A percentile compares a stretch with the other conserved stretches of the same genome.
Evolutionary conservation across 345 rosid species (phyloP).

Genomic region (Combretum micranthum): DNA sequence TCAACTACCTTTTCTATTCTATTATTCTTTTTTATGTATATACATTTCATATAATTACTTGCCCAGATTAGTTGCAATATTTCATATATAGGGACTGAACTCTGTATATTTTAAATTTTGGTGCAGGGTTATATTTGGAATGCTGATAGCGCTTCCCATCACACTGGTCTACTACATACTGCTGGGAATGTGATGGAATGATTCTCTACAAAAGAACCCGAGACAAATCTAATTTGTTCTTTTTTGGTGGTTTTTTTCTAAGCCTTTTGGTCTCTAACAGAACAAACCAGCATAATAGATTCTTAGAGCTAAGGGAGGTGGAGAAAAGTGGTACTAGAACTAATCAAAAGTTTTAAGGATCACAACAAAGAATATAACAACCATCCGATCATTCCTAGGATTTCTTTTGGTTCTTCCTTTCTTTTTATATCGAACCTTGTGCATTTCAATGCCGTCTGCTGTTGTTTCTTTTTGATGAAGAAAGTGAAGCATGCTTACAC

Average conservation of each 20-base stretch:
- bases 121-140: slow-evolving; percentile 56
- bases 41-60: background rate
- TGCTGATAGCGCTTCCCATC: slow-evolving; percentile 49
- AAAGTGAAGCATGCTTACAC: slow-evolving; percentile 11
- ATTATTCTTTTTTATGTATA: background rate
- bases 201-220: too few relatives aligned
- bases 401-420: too few relatives aligned
- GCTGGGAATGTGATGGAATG: slow-evolving; percentile 31
- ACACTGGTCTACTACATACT: slow-evolving; percentile 48
- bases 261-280: too few relatives aligned
- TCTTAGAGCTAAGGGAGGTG: too few relatives aligned
- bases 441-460: background rate
- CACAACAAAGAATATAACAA: too few relatives aligned
- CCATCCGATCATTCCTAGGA: too few relatives aligned
- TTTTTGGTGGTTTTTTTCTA: too few relatives aligned
- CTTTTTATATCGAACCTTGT: background rate
- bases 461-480: slow-evolving; percentile 11
- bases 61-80: background rate
- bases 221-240: too few relatives aligned
- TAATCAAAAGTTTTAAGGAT: too few relatives aligned
- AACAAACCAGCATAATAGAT: too few relatives aligned
- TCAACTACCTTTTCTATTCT: background rate
- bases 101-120: background rate
- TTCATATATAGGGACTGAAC: background rate
- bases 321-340: too few relatives aligned